phyloP scores from a whole-genome alignment of 2,329 filamentous ascomycete species.

The Epichloe brachyelytri region DNA sequence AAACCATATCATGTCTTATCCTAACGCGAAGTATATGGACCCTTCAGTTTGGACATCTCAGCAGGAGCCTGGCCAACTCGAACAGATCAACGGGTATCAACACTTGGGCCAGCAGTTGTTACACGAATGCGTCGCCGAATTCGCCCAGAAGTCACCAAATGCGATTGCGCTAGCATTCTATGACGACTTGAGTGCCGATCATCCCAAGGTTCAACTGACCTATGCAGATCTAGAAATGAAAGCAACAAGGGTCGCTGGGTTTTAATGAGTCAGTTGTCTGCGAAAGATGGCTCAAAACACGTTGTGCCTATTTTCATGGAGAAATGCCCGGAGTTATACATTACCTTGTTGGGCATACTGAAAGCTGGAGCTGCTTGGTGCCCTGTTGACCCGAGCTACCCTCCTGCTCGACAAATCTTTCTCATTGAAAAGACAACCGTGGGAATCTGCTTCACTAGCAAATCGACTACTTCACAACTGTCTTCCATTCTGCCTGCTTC shows the following conservation, averaged over 20 bases:
- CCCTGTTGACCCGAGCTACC: slow-evolving; percentile 26
- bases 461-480: slow-evolving; percentile 4
- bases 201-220: slow-evolving; percentile 12
- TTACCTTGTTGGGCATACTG: slow-evolving; percentile 27
- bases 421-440: slow-evolving; percentile 21
- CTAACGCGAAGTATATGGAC: not conserved
- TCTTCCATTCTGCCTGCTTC: slow-evolving; percentile 18
- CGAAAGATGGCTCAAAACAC: slow-evolving; percentile 9
- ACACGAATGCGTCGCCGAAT: not conserved
- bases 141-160: not conserved
- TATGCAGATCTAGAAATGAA: slow-evolving; percentile 23
- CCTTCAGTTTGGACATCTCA: not conserved
- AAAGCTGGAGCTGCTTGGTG: slow-evolving; percentile 29
- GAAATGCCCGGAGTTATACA: slow-evolving; percentile 22
- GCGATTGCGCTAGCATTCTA: not conserved
- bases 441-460: slow-evolving; percentile 7
- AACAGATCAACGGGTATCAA: not conserved
- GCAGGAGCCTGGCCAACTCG: not conserved
- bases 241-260: slow-evolving; percentile 19
- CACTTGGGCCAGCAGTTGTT: not conserved
- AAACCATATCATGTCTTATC: not conserved
- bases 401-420: slow-evolving; percentile 23
- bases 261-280: slow-evolving; percentile 7
- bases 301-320: slow-evolving; percentile 26
- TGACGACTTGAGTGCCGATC: slow-evolving; percentile 3